phyloP scores from a whole-genome alignment of 441 rosid genomes.

The Metrosideros polymorpha region DNA sequence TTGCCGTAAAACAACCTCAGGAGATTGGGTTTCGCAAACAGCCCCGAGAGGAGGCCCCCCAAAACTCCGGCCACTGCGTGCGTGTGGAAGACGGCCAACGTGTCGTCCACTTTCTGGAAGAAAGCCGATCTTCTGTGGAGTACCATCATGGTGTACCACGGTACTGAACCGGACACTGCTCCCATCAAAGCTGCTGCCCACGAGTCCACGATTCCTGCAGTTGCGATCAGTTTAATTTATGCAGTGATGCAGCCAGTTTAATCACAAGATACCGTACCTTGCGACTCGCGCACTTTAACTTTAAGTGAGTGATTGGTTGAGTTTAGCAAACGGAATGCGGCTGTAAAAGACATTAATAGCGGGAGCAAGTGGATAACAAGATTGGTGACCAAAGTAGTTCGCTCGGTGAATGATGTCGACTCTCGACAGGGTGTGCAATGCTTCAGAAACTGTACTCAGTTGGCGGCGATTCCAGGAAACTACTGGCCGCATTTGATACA shows the following conservation, averaged over 20 bases:
- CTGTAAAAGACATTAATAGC: not conserved
- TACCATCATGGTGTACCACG: constrained; percentile 66
- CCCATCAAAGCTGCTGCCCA: constrained; percentile 58
- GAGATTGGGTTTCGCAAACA: constrained; percentile 45
- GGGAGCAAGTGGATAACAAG: not conserved
- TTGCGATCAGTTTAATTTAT: not conserved
- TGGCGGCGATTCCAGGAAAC: not conserved
- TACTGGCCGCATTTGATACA: not conserved
- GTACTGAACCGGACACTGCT: constrained; percentile 25
- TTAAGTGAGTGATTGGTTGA: not conserved
- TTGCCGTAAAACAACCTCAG: constrained; percentile 8
- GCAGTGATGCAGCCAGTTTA: not conserved
- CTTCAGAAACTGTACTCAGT: not conserved
- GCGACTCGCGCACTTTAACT: too few relatives aligned
- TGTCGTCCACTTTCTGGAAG: constrained; percentile 59
- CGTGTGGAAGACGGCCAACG: constrained; percentile 56
- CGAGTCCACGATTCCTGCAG: constrained; percentile 41
- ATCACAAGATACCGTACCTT: not conserved
- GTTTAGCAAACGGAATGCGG: not conserved
- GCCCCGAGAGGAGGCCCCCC: constrained; percentile 44
- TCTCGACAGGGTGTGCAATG: not conserved
- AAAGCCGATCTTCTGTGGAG: constrained; percentile 36
- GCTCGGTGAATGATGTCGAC: not conserved
- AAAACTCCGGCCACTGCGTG: constrained; percentile 53
- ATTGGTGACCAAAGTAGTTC: not conserved